Percentiles rank a stretch among this genome's conserved stretches.
phyloP scores from a whole-genome alignment of 1,284 basidiomycete species.

The Cutaneotrichosporon spelunceum region DNA sequence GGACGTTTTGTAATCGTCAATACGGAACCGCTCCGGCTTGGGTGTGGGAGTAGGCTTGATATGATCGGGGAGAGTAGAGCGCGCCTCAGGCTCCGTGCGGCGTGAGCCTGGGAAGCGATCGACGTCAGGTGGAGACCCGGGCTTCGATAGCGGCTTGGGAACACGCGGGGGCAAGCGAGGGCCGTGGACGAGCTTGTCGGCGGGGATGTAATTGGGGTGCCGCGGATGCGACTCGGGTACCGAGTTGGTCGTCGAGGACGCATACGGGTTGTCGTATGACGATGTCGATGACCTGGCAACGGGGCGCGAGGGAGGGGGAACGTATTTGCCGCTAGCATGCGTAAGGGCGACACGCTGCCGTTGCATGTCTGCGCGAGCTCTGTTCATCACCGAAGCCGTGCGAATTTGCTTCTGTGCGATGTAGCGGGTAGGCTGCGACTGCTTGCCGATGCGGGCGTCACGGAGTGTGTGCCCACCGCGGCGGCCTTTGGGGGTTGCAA shows the following conservation, averaged over 20 bases:
- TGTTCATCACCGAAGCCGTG: slow-evolving; percentile 26
- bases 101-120: background rate
- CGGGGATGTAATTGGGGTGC: background rate
- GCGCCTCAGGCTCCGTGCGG: background rate
- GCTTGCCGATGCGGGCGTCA: slow-evolving; percentile 3
- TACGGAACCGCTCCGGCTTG: slow-evolving; percentile 15
- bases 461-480: slow-evolving; percentile 1
- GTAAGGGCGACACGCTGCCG: slow-evolving; percentile 42
- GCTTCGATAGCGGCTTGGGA: slow-evolving; percentile 13
- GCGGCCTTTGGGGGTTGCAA: slow-evolving; percentile 15
- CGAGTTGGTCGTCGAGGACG: background rate
- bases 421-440: background rate
- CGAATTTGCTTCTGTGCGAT: slow-evolving; percentile 8
- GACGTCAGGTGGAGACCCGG: background rate
- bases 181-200: background rate
- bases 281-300: background rate
- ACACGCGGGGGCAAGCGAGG: slow-evolving; percentile 15
- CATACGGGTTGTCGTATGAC: slow-evolving; percentile 5
- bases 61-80: background rate
- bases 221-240: background rate
- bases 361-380: slow-evolving; percentile 39
- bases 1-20: background rate
- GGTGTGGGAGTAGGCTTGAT: background rate
- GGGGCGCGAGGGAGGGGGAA: slow-evolving; percentile 28
- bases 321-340: slow-evolving; percentile 38